Conservation (phyloP, 805 yeast genomes). For the Wickerhamiella siamensis region DNA sequence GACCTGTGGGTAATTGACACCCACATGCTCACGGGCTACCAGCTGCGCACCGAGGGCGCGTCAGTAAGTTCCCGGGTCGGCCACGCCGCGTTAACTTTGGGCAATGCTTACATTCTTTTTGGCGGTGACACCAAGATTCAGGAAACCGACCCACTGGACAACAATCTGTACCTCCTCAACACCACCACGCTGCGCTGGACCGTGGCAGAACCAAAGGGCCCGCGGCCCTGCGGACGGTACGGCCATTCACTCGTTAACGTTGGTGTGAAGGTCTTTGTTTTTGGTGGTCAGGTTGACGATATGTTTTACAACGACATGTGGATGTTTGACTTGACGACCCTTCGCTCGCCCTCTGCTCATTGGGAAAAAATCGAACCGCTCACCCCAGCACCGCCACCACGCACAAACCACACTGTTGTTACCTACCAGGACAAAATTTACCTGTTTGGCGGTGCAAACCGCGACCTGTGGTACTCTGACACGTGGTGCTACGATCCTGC, state of each 20-base stretch:
- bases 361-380: conserved; percentile 64
- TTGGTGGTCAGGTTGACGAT: conserved; percentile 91
- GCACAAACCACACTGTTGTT: conserved; percentile 83
- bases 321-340: conserved; percentile 73
- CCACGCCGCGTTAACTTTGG: conserved; percentile 81
- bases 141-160: conserved; percentile 66
- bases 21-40: conserved; percentile 30
- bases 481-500: conserved; percentile 69
- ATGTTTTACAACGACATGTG: conserved; percentile 69
- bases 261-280: conserved; percentile 52
- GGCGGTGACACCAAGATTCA: conserved; percentile 85
- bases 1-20: conserved; percentile 85
- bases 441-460: conserved; percentile 86
- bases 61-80: conserved; percentile 79
- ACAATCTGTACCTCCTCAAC: conserved; percentile 75
- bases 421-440: conserved; percentile 65
- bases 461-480: conserved; percentile 54
- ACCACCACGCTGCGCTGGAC: conserved; percentile 69
- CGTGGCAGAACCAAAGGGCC: conserved; percentile 56
- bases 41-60: conserved; percentile 67
- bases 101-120: conserved; percentile 86
- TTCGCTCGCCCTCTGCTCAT: conserved; percentile 65
- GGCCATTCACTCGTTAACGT: conserved; percentile 82
- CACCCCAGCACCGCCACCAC: conserved; percentile 35
- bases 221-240: conserved; percentile 80